A percentile compares a stretch with the other conserved stretches of the same genome.
Conservation (phyloP, 192 early-diverging fungal species). For the Backusella tarrabulga region DNA sequence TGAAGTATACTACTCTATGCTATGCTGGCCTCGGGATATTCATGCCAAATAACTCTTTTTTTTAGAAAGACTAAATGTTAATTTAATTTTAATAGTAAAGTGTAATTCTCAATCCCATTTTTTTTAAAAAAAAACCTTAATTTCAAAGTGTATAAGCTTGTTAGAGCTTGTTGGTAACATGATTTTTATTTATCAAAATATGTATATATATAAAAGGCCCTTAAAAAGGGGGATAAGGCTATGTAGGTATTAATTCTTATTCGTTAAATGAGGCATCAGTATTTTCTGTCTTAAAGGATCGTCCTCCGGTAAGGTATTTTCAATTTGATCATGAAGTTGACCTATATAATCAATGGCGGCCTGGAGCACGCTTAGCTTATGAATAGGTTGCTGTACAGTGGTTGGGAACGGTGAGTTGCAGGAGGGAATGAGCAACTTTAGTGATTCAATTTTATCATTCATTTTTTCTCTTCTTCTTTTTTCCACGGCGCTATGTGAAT, state of each 20-base stretch:
- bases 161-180: too few species aligned
- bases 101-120: too few species aligned
- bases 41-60: too few species aligned
- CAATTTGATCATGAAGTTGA: constrained; percentile 6
- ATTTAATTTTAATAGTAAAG: too few species aligned
- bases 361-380: constrained; percentile 13
- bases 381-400: constrained; percentile 6
- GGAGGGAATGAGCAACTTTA: constrained; percentile 13
- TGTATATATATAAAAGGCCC: background rate
- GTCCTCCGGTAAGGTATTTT: background rate
- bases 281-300: constrained; percentile 5
- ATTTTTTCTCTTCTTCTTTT: constrained; percentile 15
- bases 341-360: constrained; percentile 15
- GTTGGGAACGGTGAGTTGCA: constrained; percentile 3
- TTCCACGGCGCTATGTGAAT: constrained; percentile 16
- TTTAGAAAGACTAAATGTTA: too few species aligned
- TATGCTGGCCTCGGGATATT: too few species aligned
- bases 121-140: too few species aligned
- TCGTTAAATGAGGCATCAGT: background rate
- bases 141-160: too few species aligned
- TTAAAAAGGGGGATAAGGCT: background rate
- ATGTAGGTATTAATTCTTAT: background rate
- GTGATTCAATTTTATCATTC: constrained; percentile 14
- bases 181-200: too few species aligned
- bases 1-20: too few species aligned